These are phyloP conservation scores for Hortiboletus flavorubellus DNA, from an alignment of 768 basidiomycete genomes.

Conservation along the genomic window DNA sequence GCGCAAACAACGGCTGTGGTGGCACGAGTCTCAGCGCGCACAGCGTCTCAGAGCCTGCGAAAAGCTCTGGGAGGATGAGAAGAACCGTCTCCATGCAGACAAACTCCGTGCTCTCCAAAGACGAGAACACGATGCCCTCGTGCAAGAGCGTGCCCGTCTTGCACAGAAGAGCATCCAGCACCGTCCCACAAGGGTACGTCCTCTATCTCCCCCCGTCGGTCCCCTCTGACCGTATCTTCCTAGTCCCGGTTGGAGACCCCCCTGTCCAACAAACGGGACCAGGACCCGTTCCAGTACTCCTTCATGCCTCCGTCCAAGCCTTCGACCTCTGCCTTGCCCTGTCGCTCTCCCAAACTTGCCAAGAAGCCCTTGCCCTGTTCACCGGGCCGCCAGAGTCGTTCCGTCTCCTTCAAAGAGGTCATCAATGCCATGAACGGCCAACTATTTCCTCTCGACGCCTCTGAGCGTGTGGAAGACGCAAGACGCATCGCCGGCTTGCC, in stretches of 20 bases:
- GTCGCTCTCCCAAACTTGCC: slow-evolving; percentile 14
- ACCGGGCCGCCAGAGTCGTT: slow-evolving; percentile 24
- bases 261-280: slow-evolving; percentile 13
- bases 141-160: slow-evolving; percentile 27
- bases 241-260: slow-evolving; percentile 18
- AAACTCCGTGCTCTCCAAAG: slow-evolving; percentile 32
- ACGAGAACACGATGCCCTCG: slow-evolving; percentile 29
- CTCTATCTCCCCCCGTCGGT: background rate
- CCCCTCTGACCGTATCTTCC: slow-evolving; percentile 2
- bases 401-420: slow-evolving; percentile 56
- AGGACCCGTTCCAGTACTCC: slow-evolving; percentile 32
- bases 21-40: slow-evolving; percentile 32
- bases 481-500: slow-evolving; percentile 26
- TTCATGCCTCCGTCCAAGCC: slow-evolving; percentile 28
- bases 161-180: slow-evolving; percentile 10
- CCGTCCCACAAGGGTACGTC: slow-evolving; percentile 24
- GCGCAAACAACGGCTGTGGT: slow-evolving; percentile 33
- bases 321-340: slow-evolving; percentile 19
- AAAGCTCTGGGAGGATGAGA: slow-evolving; percentile 47
- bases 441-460: slow-evolving; percentile 46
- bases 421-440: slow-evolving; percentile 55
- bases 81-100: slow-evolving; percentile 41
- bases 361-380: slow-evolving; percentile 9
- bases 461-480: slow-evolving; percentile 32
- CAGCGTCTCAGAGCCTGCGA: slow-evolving; percentile 46